Evolutionary conservation across 2,329 filamentous ascomycete species (phyloP).

Genomic region (Ascochyta rabiei): DNA sequence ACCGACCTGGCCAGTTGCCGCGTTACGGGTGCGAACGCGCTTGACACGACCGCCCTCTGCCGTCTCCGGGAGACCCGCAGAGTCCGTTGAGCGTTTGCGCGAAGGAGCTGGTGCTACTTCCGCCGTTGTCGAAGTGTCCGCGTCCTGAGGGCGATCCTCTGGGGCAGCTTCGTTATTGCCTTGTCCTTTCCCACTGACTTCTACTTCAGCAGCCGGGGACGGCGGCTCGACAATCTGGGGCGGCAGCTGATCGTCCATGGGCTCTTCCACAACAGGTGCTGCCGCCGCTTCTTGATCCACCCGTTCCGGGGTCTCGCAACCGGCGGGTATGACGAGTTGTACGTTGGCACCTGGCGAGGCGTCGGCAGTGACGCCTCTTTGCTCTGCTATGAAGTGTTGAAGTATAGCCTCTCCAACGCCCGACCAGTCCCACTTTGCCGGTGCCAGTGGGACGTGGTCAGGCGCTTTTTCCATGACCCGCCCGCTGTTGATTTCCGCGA

Average conservation of each 20-base stretch:
- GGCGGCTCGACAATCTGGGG: slow-evolving; percentile 8
- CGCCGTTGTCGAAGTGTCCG: slow-evolving; percentile 14
- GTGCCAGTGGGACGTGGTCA: slow-evolving; percentile 46
- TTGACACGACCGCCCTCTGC: slow-evolving; percentile 65
- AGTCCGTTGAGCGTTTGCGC: slow-evolving; percentile 67
- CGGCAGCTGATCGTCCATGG: neutral
- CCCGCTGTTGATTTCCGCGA: slow-evolving; percentile 28
- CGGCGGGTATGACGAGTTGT: slow-evolving; percentile 49
- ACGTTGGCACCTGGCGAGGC: slow-evolving; percentile 50
- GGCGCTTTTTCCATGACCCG: slow-evolving; percentile 33
- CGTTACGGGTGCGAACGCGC: slow-evolving; percentile 65
- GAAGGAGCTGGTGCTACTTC: slow-evolving; percentile 50
- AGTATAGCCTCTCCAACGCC: slow-evolving; percentile 57
- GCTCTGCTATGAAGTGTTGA: slow-evolving; percentile 51
- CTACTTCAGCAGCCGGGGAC: neutral
- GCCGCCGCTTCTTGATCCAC: slow-evolving; percentile 12
- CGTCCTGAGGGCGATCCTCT: slow-evolving; percentile 30
- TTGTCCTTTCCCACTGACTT: neutral
- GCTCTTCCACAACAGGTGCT: slow-evolving; percentile 5
- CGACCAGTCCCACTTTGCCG: slow-evolving; percentile 53
- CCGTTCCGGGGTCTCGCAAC: slow-evolving; percentile 21
- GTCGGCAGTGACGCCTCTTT: slow-evolving; percentile 37
- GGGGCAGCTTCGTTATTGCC: neutral
- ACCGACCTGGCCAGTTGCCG: slow-evolving; percentile 54
- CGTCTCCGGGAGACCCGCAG: slow-evolving; percentile 63